These are phyloP conservation scores for Rhynchosporium agropyri DNA, from an alignment of 2,329 filamentous ascomycete species.

Conservation along the genomic window DNA sequence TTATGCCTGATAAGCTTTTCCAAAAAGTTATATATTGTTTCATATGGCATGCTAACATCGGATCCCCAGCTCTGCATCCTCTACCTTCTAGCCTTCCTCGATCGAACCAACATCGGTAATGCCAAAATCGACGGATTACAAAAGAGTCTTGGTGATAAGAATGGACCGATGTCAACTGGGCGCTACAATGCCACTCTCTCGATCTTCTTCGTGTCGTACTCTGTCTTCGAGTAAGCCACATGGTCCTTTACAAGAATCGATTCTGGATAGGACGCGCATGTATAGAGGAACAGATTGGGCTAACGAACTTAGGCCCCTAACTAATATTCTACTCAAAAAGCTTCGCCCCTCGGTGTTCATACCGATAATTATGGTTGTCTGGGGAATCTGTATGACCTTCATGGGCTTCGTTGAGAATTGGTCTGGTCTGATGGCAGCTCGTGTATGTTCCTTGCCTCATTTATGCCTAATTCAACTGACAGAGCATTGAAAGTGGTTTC, in stretches of 20 bases:
- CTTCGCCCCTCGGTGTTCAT: conserved; percentile 78
- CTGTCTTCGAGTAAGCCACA: conserved; percentile 61
- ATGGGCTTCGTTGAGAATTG: conserved; percentile 42
- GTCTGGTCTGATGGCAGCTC: conserved; percentile 40
- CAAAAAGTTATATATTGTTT: not conserved
- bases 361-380: conserved; percentile 74
- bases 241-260: not conserved
- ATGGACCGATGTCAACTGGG: conserved; percentile 53
- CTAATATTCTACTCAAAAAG: conserved; percentile 72
- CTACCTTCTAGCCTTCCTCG: conserved; percentile 74
- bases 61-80: conserved; percentile 63
- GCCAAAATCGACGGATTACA: conserved; percentile 66
- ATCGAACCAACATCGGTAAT: conserved; percentile 79
- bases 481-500: conserved; percentile 51
- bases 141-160: conserved; percentile 52
- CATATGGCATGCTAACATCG: conserved; percentile 21
- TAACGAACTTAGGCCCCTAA: conserved; percentile 54
- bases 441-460: conserved; percentile 26
- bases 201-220: conserved; percentile 87
- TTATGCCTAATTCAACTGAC: not conserved
- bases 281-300: not conserved
- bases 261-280: too few species aligned
- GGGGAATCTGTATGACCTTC: conserved; percentile 70
- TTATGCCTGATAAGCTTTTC: not conserved
- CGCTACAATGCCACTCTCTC: conserved; percentile 77